These are phyloP conservation scores for Cadophora sp. DNA, from an alignment of 2,329 filamentous ascomycete species.

Conservation along the genomic window DNA sequence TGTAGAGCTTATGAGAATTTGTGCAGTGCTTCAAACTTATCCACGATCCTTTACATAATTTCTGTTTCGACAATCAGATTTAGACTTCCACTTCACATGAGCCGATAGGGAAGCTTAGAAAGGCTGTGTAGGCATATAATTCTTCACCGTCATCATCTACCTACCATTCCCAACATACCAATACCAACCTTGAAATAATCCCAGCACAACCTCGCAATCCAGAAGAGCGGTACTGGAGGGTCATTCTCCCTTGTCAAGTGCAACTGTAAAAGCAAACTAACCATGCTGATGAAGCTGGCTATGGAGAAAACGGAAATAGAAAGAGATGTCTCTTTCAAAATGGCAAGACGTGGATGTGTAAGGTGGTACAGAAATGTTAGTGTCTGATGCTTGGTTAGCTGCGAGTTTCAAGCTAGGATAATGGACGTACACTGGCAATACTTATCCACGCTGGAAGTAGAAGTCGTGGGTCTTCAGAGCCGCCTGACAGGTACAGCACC, in stretches of 20 bases:
- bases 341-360: conserved; percentile 79
- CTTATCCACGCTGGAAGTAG: conserved; percentile 80
- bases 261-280: conserved; percentile 69
- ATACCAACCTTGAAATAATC: conserved; percentile 35
- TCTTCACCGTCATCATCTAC: background rate
- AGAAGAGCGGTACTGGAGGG: conserved; percentile 41
- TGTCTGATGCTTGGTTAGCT: conserved; percentile 54
- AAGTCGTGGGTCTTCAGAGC: conserved; percentile 72
- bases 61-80: no score
- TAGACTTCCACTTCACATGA: no score
- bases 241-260: conserved; percentile 51
- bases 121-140: no score
- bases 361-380: conserved; percentile 78
- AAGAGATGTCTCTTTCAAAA: conserved; percentile 78
- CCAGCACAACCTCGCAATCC: conserved; percentile 36
- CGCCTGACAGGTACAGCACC: conserved; percentile 73
- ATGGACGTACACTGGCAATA: conserved; percentile 69
- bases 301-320: conserved; percentile 80
- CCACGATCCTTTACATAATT: no score
- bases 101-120: no score
- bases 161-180: conserved; percentile 30
- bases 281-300: conserved; percentile 79
- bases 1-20: no score
- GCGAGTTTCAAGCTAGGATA: background rate
- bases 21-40: no score